Percentiles rank a stretch among this genome's conserved stretches.
phyloP scores from a whole-genome alignment of 345 rosid species.

The Microcos paniculata region DNA sequence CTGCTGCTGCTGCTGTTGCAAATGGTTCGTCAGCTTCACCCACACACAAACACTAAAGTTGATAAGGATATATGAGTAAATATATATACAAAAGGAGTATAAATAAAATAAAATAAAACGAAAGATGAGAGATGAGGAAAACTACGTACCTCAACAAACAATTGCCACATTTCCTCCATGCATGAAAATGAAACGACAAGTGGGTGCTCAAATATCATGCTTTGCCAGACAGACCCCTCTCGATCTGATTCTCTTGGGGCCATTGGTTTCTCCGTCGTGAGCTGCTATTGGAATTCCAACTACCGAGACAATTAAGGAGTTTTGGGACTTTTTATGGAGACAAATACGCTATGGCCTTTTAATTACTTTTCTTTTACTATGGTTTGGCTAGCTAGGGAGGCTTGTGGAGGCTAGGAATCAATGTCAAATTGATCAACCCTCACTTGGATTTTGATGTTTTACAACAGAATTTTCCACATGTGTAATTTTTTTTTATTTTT shows the following conservation, averaged over 20 bases:
- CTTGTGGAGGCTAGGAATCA: too few species aligned
- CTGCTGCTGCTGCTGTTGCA: slow-evolving; percentile 16
- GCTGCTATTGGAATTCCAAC: neutral
- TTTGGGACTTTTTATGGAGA: neutral
- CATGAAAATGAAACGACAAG: slow-evolving; percentile 37
- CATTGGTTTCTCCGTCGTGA: neutral
- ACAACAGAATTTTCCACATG: too few species aligned
- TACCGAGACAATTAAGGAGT: neutral
- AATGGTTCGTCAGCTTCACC: slow-evolving; percentile 27
- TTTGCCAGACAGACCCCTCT: neutral
- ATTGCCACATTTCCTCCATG: slow-evolving; percentile 44
- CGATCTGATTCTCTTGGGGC: neutral
- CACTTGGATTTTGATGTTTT: neutral
- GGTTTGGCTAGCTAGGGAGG: neutral
- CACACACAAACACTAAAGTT: slow-evolving; percentile 29
- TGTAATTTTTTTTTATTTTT: too few species aligned
- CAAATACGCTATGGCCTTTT: neutral
- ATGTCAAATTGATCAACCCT: neutral
- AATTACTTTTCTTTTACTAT: neutral
- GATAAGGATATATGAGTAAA: neutral
- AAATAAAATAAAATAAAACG: slow-evolving; percentile 3
- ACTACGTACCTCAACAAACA: neutral
- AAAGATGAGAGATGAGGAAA: too few species aligned
- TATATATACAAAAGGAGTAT: neutral
- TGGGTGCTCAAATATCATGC: slow-evolving; percentile 21